Conservation (phyloP, 495 filamentous ascomycete genomes). For the Sabuloglossum arenarium region DNA sequence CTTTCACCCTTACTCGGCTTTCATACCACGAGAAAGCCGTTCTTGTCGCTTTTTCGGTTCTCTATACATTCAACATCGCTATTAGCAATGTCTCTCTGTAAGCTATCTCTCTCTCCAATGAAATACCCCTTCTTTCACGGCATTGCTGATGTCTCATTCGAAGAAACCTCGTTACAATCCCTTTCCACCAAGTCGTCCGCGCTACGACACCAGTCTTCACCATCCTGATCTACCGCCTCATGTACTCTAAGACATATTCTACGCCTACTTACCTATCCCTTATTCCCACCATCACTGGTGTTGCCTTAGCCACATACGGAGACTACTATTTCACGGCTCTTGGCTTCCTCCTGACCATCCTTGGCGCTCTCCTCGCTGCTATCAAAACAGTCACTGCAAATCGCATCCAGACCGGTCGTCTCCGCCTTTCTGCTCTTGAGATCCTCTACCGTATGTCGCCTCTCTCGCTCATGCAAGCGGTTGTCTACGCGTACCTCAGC, state of each 20-base stretch:
- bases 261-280: slow-evolving; percentile 31
- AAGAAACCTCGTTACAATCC: slow-evolving; percentile 31
- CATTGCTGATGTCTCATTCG: neutral
- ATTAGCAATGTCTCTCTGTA: slow-evolving; percentile 33
- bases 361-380: slow-evolving; percentile 31
- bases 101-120: neutral
- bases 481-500: slow-evolving; percentile 24
- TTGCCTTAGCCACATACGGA: slow-evolving; percentile 31
- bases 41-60: slow-evolving; percentile 28
- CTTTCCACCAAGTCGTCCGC: slow-evolving; percentile 38
- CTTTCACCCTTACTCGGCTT: slow-evolving; percentile 26
- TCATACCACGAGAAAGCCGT: slow-evolving; percentile 22
- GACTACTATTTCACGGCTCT: slow-evolving; percentile 33
- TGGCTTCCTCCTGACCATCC: slow-evolving; percentile 30
- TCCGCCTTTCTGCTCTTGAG: slow-evolving; percentile 29
- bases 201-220: slow-evolving; percentile 33
- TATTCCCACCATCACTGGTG: slow-evolving; percentile 33
- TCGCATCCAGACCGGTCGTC: slow-evolving; percentile 30
- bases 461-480: slow-evolving; percentile 27
- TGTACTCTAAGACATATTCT: slow-evolving; percentile 25
- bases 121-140: neutral
- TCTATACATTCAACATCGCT: slow-evolving; percentile 39
- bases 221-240: slow-evolving; percentile 30
- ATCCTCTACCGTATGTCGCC: slow-evolving; percentile 33
- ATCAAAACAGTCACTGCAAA: slow-evolving; percentile 37